Percentiles rank a stretch among this genome's conserved stretches.
Conservation (phyloP, 805 yeast species). For the Spathaspora boniae region DNA sequence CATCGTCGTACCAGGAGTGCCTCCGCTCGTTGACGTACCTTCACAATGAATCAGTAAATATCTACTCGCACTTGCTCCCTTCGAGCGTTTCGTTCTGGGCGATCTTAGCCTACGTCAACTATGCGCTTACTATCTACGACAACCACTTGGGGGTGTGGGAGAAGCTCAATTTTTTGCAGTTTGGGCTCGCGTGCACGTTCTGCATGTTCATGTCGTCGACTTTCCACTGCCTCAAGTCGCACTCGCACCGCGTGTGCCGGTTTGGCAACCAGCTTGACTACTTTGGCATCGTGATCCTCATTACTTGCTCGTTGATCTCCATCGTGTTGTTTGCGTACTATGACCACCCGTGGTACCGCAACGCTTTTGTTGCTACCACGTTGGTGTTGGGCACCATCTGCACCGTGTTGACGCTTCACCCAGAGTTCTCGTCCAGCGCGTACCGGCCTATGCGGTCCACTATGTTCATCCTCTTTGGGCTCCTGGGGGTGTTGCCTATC, state of each 20-base stretch:
- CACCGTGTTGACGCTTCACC: slow-evolving; percentile 58
- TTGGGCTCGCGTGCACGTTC: slow-evolving; percentile 52
- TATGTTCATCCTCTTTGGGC: slow-evolving; percentile 78
- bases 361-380: slow-evolving; percentile 45
- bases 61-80: slow-evolving; percentile 63
- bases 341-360: slow-evolving; percentile 38
- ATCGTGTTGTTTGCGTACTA: slow-evolving; percentile 39
- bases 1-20: slow-evolving; percentile 45
- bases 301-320: slow-evolving; percentile 58
- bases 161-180: slow-evolving; percentile 48
- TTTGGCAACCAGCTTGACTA: slow-evolving; percentile 72
- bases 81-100: slow-evolving; percentile 25
- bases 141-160: slow-evolving; percentile 36
- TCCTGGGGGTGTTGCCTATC: slow-evolving; percentile 73
- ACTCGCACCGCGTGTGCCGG: slow-evolving; percentile 51
- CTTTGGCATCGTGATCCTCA: slow-evolving; percentile 67
- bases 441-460: slow-evolving; percentile 77
- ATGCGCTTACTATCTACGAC: slow-evolving; percentile 20
- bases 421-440: slow-evolving; percentile 61
- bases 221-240: slow-evolving; percentile 67
- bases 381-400: slow-evolving; percentile 58
- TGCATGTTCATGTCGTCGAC: slow-evolving; percentile 64
- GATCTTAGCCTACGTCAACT: slow-evolving; percentile 24
- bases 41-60: slow-evolving; percentile 73
- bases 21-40: slow-evolving; percentile 47